phyloP scores from a whole-genome alignment of 805 yeast genomes.

The Monosporozyma aquatica region DNA sequence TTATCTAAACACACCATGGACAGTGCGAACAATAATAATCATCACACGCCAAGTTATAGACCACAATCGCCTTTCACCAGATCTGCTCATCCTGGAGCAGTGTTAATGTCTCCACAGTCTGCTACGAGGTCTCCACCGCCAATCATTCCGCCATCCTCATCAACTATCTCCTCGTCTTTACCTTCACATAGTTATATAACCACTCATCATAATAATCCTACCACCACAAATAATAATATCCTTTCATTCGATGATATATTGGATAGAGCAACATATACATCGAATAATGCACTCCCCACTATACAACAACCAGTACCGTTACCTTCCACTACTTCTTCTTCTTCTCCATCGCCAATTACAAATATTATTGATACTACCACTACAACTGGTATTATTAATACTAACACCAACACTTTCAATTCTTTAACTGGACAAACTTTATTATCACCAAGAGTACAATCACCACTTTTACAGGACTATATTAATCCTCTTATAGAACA shows the following conservation, averaged over 20 bases:
- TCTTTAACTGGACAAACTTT: background rate
- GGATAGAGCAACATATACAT: background rate
- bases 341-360: background rate
- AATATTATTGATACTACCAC: background rate
- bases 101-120: constrained; percentile 29
- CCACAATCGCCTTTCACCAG: constrained; percentile 13
- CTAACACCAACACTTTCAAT: constrained; percentile 2
- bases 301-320: constrained; percentile 1
- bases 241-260: background rate
- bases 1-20: too few species aligned
- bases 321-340: background rate
- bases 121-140: constrained; percentile 6
- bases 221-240: background rate
- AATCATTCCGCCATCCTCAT: background rate
- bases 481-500: background rate
- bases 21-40: background rate
- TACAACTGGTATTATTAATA: background rate
- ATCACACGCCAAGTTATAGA: background rate
- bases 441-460: constrained; percentile 1
- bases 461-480: background rate
- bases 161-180: background rate
- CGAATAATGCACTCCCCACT: background rate
- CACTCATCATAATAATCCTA: background rate
- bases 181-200: background rate
- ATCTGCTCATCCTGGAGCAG: constrained; percentile 37